Percentiles rank a stretch among this genome's conserved stretches.
These are phyloP conservation scores for Aspergillus quadrilineatus DNA, from an alignment of 2,329 filamentous ascomycete species.

Conservation along the genomic window DNA sequence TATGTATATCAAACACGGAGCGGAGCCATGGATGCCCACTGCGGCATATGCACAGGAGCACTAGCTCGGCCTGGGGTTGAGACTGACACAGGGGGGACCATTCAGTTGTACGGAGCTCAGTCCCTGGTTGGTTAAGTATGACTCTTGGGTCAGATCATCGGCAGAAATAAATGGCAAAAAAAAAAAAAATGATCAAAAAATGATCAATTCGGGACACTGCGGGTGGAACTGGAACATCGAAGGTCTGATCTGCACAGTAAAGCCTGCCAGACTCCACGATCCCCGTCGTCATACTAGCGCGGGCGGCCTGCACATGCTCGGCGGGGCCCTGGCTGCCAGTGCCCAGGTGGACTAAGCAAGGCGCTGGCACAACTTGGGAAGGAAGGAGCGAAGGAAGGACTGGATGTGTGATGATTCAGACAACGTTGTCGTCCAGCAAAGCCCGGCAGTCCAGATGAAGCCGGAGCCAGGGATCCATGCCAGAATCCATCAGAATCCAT, in stretches of 20 bases:
- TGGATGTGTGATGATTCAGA: neutral
- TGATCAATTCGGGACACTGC: neutral
- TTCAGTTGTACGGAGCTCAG: neutral
- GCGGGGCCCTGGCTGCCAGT: conserved; percentile 11
- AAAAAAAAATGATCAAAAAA: conserved; percentile 1
- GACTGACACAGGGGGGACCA: conserved; percentile 23
- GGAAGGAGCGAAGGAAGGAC: conserved; percentile 17
- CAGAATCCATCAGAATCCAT: neutral
- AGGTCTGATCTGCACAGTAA: conserved; percentile 28
- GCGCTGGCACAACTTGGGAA: conserved; percentile 17
- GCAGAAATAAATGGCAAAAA: neutral
- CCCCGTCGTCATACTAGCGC: conserved; percentile 10
- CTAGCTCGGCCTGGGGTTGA: conserved; percentile 19
- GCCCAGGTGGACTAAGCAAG: conserved; percentile 21
- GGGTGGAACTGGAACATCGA: neutral
- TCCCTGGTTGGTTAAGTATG: conserved; percentile 11
- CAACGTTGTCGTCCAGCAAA: neutral
- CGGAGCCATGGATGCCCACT: conserved; percentile 21
- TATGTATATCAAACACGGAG: conserved; percentile 20
- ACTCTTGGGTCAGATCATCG: conserved; percentile 16
- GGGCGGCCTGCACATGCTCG: conserved; percentile 27
- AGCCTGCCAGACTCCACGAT: conserved; percentile 35
- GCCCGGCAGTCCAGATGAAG: too few relatives aligned
- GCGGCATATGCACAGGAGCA: conserved; percentile 24
- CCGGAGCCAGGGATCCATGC: neutral